Base-by-base conservation (phyloP, 1,139 yeast genomes). In the Debaryomyces sp. region DNA sequence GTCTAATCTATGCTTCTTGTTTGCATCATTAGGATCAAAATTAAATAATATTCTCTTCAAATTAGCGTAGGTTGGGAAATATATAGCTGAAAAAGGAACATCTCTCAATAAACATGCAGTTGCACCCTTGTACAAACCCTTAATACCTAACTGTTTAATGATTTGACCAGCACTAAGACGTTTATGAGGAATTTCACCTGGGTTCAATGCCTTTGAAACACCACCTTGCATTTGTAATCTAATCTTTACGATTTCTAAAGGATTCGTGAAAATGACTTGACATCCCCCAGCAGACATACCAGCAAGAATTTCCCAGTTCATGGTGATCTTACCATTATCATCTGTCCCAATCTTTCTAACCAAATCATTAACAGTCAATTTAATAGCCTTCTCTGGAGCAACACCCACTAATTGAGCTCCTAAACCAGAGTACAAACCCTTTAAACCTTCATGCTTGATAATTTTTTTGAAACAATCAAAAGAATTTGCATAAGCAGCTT, bases 351-450 rank as follows among this genome's bases (percentile, higher is more conserved):
- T 77, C 42, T 85, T 85, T 62, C 98, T 82, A 49, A 92, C 85
- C 54, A 89, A 76, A 66, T 94, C 99, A 69, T 94, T 94, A 44
- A 94, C 96, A 0, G 98, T 92, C 57, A 94, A 81, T 71, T 94
- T 94, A 63, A 94, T 94, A 44, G 98, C 99, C 75, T 94, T 94
- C 70, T 94, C 99, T 3, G 99, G 99, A 0, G 98, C 98, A 44
- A 94, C 98, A 55, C 99, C 99, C 41, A 94, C 84, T 60, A 94
- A 76, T 70, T 94, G 99, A 32, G 98, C 98, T 10, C 90, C 91
- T 49, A 94, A 77, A 49, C 99, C 99, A 10, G 96, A 87, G 68
- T 94, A 94, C 49, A 94, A 78, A n/a, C 98, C 98, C 58, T 79
- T 75, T 47, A 89, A 63, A 43, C 99, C 98, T 72, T 94, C 98